Base-by-base conservation (phyloP, 441 rosid genomes). In the Syzygium malaccense region DNA sequence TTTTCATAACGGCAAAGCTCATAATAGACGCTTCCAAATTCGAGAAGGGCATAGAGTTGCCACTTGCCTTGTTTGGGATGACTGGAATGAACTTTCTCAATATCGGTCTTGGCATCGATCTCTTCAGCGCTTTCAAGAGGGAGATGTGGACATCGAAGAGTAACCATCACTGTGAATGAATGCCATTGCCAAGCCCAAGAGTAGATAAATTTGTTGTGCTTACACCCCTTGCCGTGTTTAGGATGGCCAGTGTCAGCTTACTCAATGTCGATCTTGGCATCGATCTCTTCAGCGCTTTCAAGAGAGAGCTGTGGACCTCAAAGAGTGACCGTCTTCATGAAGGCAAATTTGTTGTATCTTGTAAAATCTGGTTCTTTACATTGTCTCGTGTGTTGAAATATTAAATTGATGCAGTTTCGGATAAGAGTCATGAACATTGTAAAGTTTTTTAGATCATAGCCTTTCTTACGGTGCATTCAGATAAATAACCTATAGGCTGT, bases 11-110 rank as follows among this genome's bases (percentile, higher is more conserved):
- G 20, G 23, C 92, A 86, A 96, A 96, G 94, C 95, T 96, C 86
- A 89, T 96, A 53, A 90, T 54, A 85, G 99, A 97, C 86, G 96
- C 96, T 32, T 87, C 92, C 89, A 94, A 95, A 95, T 97, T 97
- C 33, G 93, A 86, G 80, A 95, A 87, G 87, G 99, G 99, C 10
- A 88, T 96, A 8, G 98, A 96, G 94, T 93, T 94, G 93, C 99
- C 99, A 3, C 95, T 97, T 45, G 99, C 99, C 30, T 86, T 97
- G 86, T 93, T 93, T 85, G 99, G 99, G 78, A 97, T 97, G 99
- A 92, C 86, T 41, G 99, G 99, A 88, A 96, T 97, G 99, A 95
- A 96, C 92, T 51, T 95, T 55, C 95, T 97, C 45, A 97, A 96
- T 78, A 85, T 80, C 13, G 94, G 94, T 32, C 99, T 97, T 20